A percentile compares a stretch with the other conserved stretches of the same genome.
These are phyloP conservation scores for Penicillium psychrosexuale DNA, from an alignment of 2,329 filamentous ascomycete species.

Conservation along the genomic window DNA sequence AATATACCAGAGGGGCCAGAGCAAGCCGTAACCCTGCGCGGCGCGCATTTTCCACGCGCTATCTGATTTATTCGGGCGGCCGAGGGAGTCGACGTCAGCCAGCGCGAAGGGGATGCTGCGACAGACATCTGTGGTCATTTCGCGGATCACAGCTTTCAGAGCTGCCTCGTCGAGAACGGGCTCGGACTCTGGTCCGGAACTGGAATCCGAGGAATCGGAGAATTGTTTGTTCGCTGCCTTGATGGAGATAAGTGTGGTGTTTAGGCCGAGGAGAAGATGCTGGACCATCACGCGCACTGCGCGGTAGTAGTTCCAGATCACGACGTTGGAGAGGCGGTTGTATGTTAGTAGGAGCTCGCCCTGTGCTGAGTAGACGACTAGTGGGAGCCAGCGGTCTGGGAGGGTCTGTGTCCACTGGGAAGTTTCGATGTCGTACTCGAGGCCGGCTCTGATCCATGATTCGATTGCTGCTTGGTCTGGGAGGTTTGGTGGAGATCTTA, in stretches of 20 bases:
- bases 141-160: constrained; percentile 25
- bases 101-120: constrained; percentile 35
- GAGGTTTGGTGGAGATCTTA: constrained; percentile 16
- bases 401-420: constrained; percentile 31
- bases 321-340: constrained; percentile 25
- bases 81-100: constrained; percentile 32
- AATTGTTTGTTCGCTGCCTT: constrained; percentile 7
- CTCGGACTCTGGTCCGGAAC: neutral
- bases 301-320: constrained; percentile 39
- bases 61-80: constrained; percentile 21
- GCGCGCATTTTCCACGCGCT: constrained; percentile 27
- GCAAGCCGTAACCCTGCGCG: constrained; percentile 31
- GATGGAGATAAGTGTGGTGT: constrained; percentile 16
- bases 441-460: constrained; percentile 24
- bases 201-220: neutral
- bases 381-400: constrained; percentile 34
- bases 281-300: constrained; percentile 35
- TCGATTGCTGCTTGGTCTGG: constrained; percentile 19
- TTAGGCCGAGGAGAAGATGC: constrained; percentile 28
- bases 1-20: constrained; percentile 42
- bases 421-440: constrained; percentile 29
- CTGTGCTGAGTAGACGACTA: constrained; percentile 29
- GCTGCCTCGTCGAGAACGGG: constrained; percentile 9
- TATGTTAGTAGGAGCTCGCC: constrained; percentile 35
- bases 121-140: constrained; percentile 37